Evolutionary conservation across 371 early-diverging fungal genomes (phyloP), one percentile per base, ranked within the genome.

Genomic region (Basidiobolus meristosporus): DNA sequence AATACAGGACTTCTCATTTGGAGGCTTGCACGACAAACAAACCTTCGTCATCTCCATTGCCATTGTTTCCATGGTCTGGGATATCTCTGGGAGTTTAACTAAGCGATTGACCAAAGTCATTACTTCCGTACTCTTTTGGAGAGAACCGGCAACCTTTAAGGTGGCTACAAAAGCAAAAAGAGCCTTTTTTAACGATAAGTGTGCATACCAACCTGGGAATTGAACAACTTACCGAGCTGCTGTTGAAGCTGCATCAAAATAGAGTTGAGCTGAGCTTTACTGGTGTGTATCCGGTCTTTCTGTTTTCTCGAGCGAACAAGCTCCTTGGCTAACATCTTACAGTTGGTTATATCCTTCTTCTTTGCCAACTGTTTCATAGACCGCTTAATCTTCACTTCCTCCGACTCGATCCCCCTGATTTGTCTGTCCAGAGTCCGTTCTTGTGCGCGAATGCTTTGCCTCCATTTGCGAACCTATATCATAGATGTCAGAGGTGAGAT

Each of bases 41-140:
- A 80, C 83, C 70, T 85, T 90, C 58, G 77, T 87, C 90, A 96
- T 89, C 57, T 96, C 96, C 70, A 60, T 75, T 12, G 84, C 73
- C 79, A 92, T 76, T 52, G 87, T 86, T 51, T 78, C 76, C 83
- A 95, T 84, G 10, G 72, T 58, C 22, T 62, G 47, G 28, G 77
- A 68, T 30, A 92, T 71, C 56, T 88, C 79, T 11, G 91, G 92
- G 31, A 95, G 51, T 46, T 73, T 74, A 40, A 86, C 69, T 6
- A 92, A 58, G 44, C 59, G 62, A 53, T 91, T 91, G 28, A 92
- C 88, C 26, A 77, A 45, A 30, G 79, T 73, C 96, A 95, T 92
- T 15, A 91, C 73, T 41, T 84, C 82, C 7, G 85, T 77, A 41
- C 77, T 78, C 59, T 86, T 83, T 51, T 90, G 75, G 39, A 95